Conservation (phyloP, 2,329 filamentous ascomycete species). For the Ascochyta fabae region DNA sequence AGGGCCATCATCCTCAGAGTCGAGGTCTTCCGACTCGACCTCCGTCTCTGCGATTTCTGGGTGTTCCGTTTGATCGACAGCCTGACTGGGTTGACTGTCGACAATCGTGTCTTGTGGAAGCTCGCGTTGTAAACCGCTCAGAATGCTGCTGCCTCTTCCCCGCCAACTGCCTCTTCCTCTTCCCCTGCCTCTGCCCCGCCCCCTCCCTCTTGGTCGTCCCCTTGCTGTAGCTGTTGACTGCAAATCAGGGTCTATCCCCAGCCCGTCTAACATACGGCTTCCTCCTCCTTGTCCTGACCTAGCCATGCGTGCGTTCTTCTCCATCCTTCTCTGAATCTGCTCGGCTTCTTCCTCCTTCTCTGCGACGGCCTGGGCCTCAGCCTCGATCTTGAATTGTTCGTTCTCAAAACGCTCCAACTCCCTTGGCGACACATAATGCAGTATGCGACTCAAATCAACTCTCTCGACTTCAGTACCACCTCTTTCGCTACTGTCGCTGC, state of each 20-base stretch:
- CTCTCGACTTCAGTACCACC: conserved; percentile 21
- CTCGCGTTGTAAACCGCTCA: background rate
- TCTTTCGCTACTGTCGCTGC: conserved; percentile 8
- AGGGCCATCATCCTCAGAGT: conserved; percentile 1
- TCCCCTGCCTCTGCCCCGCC: conserved; percentile 22
- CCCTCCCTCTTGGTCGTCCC: conserved; percentile 19
- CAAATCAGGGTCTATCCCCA: conserved; percentile 14
- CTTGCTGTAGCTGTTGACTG: background rate
- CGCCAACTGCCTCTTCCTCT: conserved; percentile 25
- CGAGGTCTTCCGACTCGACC: conserved; percentile 20
- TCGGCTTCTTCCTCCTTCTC: conserved; percentile 32
- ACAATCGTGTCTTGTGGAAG: conserved; percentile 5
- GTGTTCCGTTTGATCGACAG: background rate
- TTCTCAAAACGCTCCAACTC: conserved; percentile 46
- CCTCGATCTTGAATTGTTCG: conserved; percentile 37
- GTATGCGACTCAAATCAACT: conserved; percentile 39
- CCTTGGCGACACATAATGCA: conserved; percentile 36
- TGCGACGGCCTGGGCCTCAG: conserved; percentile 33
- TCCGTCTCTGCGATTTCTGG: conserved; percentile 9
- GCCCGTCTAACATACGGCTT: conserved; percentile 17
- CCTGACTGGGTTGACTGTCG: conserved; percentile 1
- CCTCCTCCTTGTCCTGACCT: conserved; percentile 14
- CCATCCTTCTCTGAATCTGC: conserved; percentile 22
- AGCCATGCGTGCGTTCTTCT: conserved; percentile 32
- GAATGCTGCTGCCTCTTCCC: conserved; percentile 1